Base-by-base conservation (phyloP, 768 basidiomycete species). In the Suillus clintonianus region DNA sequence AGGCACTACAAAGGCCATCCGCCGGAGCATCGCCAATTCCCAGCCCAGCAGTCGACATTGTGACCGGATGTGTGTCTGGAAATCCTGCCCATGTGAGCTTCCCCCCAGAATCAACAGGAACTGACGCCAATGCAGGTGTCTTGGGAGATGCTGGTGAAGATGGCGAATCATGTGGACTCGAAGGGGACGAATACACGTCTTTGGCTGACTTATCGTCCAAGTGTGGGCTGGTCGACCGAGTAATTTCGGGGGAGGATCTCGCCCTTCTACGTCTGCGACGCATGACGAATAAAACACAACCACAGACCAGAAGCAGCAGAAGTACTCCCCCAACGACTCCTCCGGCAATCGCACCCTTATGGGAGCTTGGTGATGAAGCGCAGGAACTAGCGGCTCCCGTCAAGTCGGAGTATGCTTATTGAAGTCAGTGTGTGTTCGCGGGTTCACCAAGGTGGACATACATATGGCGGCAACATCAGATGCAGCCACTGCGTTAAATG, bases 311-410 rank as follows among this genome's bases (percentile, higher is more conserved):
- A 42, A 69, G 1, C 7, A 76, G 17, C 48, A 67, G 30, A 13
- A 37, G 30, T 13, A 69, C 13, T 6, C 54, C 67, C 0, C 73
- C 74, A 9, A 71, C 30, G n/a, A 74, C 68, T 2, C 75, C 66
- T 0, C 73, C 75, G 2, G 65, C 59, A 37, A 74, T 66, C 22
- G 64, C 58, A n/a, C 71, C 70, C 15, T 53, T 59, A 13, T 70
- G 56, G 5, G 63, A 50, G 34, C 37, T 42, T 43, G 53, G 14
- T 10, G 66, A 15, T 8, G 55, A 4, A 22, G 58, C 43, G 32
- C 66, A 65, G 41, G 67, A 51, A 22, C 22, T 24, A 19, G 68
- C 58, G 19, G 27, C 62, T 42, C 74, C 68, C 3, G 67, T 68
- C 47, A 76, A 62, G 39, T 72, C 72, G 1, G 65, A 39, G 3